phyloP scores from a whole-genome alignment of 1,139 yeast genomes.

The Yamadazyma dendronema region DNA sequence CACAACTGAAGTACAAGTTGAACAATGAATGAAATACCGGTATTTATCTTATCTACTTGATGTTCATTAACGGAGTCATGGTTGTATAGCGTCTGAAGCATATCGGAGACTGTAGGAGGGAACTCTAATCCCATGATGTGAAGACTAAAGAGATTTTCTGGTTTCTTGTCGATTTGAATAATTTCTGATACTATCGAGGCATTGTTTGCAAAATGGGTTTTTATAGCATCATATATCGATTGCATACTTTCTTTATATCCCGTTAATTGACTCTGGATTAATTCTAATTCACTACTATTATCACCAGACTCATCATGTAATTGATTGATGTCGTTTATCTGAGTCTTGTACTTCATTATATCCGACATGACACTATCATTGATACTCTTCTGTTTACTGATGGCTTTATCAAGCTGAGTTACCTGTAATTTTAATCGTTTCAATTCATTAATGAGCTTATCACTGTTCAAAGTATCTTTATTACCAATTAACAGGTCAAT shows the following conservation, averaged over 20 bases:
- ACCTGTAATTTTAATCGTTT: conserved; percentile 12
- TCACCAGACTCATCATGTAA: conserved; percentile 19
- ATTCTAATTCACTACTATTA: conserved; percentile 25
- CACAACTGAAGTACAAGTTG: conserved; percentile 27
- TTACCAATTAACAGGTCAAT: conserved; percentile 17
- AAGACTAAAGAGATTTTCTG: conserved; percentile 23
- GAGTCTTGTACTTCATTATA: conserved; percentile 25
- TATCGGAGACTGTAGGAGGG: conserved; percentile 31
- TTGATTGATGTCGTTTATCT: conserved; percentile 21
- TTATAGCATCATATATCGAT: conserved; percentile 23
- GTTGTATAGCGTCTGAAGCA: conserved; percentile 32
- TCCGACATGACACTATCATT: conserved; percentile 29
- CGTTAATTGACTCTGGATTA: conserved; percentile 27
- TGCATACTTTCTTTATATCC: conserved; percentile 25
- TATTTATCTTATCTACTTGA: conserved; percentile 28
- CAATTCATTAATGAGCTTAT: conserved; percentile 14
- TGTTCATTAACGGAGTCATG: not conserved
- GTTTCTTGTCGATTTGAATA: conserved; percentile 25
- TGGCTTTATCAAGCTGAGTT: conserved; percentile 16
- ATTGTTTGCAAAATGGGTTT: conserved; percentile 17
- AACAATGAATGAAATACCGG: conserved; percentile 31
- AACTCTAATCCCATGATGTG: conserved; percentile 37
- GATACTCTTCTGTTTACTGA: conserved; percentile 20
- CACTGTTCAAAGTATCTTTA: conserved; percentile 12
- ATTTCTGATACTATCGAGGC: conserved; percentile 24